These are phyloP conservation scores for Arabidopsis thaliana DNA, from an alignment of 345 rosid species.

Conservation along the genomic window DNA sequence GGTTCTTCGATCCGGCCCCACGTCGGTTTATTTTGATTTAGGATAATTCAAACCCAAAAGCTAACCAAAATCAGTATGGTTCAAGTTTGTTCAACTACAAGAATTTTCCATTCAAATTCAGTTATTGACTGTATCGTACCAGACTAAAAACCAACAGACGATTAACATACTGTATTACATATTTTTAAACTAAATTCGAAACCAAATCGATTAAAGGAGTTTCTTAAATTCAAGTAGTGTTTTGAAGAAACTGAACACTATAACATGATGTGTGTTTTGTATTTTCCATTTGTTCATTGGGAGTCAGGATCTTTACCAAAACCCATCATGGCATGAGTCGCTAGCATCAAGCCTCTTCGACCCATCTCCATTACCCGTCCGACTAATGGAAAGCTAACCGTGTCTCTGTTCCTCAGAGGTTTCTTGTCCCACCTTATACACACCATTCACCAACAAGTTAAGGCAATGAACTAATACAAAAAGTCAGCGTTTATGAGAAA, in stretches of 20 bases:
- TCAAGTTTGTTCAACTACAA: conserved; percentile 15
- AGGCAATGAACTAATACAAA: neutral
- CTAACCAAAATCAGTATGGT: conserved; percentile 12
- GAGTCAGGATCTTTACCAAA: conserved; percentile 78
- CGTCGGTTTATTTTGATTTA: neutral
- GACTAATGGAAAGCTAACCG: conserved; percentile 55
- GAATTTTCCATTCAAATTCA: neutral
- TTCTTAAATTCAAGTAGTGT: conserved; percentile 7
- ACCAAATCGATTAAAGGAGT: conserved; percentile 27
- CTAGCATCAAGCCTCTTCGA: conserved; percentile 83
- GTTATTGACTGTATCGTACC: neutral
- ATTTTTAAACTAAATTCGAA: neutral
- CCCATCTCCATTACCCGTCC: conserved; percentile 66
- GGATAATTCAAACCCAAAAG: neutral
- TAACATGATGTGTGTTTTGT: neutral
- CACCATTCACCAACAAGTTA: conserved; percentile 8
- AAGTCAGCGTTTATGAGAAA: neutral
- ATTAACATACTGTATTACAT: neutral
- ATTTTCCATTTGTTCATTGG: conserved; percentile 14
- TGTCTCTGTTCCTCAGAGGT: conserved; percentile 71
- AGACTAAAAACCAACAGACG: conserved; percentile 8
- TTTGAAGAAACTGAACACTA: conserved; percentile 18
- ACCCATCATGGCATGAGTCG: conserved; percentile 90
- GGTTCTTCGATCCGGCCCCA: conserved; percentile 32
- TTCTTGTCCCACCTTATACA: conserved; percentile 86